Base-by-base conservation (phyloP, 176 grass and related monocot species). In the Eragrostis nindensis region DNA sequence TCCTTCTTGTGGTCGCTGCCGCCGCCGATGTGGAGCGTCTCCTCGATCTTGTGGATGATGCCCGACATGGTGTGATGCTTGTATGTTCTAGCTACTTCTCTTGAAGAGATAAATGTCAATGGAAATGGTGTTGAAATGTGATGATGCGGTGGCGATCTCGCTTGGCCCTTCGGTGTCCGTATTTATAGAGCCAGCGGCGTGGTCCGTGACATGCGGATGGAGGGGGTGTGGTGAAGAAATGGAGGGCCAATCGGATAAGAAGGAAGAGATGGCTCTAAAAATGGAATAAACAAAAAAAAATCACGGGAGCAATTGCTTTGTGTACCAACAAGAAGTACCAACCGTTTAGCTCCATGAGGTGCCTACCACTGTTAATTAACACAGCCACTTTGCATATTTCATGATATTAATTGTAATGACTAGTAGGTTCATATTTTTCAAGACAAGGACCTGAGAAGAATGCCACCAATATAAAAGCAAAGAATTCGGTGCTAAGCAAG, bases 31-130 rank as follows among this genome's bases (percentile, higher is more conserved):
- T 94, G 88, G 84, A 98, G 92, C 74, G 38, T 92, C 85, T 92
- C 95, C 74, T 90, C 90, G 50, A 94, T 92, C 85, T 97, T 97
- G 49, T 94, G 77, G 72, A 97, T 97, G 79, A 94, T 97, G 18
- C 92, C 90, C 19, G 95, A 39, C 92, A 97, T 97, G 91, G 59
- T 5, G 73, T 5, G 73, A 15, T 15, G n/a, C 68, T 68, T 50
- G 53, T 5, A 14, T 24, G 55, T 18, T 19, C 40, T 65, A 0
- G 15, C 48, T 60, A 0, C 62, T 50, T 47, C 73, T 82, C 76
- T n/a, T n/a, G n/a, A n/a, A n/a, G 18, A 53, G 4, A 1, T 17
- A 38, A 18, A 39, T 70, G 66, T 18, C 6, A 54, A 49, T 62
- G 8, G 49, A 32, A 47, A 41, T 45, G 43, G 25, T 25, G 41